Evolutionary conservation across 495 filamentous ascomycete genomes (phyloP).

Genomic region (Chaetomium fimeti): DNA sequence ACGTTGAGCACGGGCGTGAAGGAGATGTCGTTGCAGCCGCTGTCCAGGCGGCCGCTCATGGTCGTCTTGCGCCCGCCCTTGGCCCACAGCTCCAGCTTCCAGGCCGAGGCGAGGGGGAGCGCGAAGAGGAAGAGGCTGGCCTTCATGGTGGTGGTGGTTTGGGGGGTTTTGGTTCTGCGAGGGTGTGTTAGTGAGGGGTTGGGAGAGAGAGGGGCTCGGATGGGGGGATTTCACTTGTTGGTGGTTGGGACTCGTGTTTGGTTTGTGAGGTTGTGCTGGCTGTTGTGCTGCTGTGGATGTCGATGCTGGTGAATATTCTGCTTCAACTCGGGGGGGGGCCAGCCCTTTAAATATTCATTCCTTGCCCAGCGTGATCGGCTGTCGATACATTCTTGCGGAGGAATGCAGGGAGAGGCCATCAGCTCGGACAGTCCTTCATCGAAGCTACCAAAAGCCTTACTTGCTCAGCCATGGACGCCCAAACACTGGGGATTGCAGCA

Average conservation of each 20-base stretch:
- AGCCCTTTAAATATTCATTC: conserved; percentile 7
- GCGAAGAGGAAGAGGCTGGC: conserved; percentile 14
- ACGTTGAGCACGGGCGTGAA: conserved; percentile 20
- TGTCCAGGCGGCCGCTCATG: conserved; percentile 15
- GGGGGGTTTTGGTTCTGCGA: neutral
- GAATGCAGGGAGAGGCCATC: conserved; percentile 6
- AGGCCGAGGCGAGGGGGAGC: conserved; percentile 15
- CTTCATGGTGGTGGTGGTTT: conserved; percentile 22
- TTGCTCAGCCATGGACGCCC: neutral
- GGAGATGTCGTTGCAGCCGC: conserved; percentile 22
- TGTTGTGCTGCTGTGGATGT: neutral
- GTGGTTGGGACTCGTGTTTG: neutral
- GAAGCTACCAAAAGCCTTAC: neutral
- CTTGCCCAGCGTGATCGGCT: neutral
- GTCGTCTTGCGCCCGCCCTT: conserved; percentile 11
- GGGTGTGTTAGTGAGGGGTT: neutral
- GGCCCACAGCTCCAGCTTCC: conserved; percentile 16
- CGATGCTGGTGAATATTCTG: conserved; percentile 5
- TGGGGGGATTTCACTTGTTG: neutral
- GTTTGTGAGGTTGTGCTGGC: no score
- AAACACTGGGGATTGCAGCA: neutral
- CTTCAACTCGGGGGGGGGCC: neutral
- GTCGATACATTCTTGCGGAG: neutral
- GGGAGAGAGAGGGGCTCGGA: neutral
- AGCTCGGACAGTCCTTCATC: neutral